These are phyloP conservation scores for Lenzites betulinus DNA, from an alignment of 768 basidiomycete genomes.

Conservation along the genomic window DNA sequence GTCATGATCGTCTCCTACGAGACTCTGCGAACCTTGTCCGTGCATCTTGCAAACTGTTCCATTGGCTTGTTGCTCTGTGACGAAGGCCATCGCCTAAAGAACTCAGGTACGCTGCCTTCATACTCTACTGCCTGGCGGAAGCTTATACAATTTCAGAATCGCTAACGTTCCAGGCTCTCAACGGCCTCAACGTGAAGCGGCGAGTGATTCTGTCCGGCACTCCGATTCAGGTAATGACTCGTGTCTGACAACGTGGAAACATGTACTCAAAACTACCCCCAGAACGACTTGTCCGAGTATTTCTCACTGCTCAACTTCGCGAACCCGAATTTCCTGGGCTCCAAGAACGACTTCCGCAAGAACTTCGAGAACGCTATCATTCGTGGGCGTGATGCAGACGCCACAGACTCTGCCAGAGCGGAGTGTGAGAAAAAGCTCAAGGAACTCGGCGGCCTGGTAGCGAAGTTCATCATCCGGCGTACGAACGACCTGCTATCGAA, in stretches of 20 bases:
- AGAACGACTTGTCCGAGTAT: constrained; percentile 95
- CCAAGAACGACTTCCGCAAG: constrained; percentile 89
- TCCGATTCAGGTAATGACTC: constrained; percentile 70
- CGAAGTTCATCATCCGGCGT: constrained; percentile 91
- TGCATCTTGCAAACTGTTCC: constrained; percentile 72
- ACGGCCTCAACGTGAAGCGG: constrained; percentile 79
- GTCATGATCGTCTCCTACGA: constrained; percentile 99
- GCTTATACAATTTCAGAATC: constrained; percentile 57
- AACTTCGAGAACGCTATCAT: constrained; percentile 94
- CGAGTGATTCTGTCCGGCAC: constrained; percentile 95
- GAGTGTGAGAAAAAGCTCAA: constrained; percentile 88
- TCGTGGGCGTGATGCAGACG: constrained; percentile 86
- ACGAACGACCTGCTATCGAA: constrained; percentile 95
- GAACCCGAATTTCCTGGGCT: constrained; percentile 87
- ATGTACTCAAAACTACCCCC: constrained; percentile 6
- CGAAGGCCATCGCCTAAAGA: constrained; percentile 96
- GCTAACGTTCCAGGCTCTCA: constrained; percentile 83
- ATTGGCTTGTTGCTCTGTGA: constrained; percentile 95
- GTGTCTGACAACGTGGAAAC: neutral
- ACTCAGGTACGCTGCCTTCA: constrained; percentile 62
- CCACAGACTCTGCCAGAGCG: constrained; percentile 76
- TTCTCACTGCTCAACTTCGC: constrained; percentile 93
- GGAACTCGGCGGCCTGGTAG: constrained; percentile 84
- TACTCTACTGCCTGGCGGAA: neutral
- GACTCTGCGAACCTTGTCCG: constrained; percentile 80